These are phyloP conservation scores for Blastosporella zonata DNA, from an alignment of 1,284 basidiomycete genomes.

Conservation along the genomic window DNA sequence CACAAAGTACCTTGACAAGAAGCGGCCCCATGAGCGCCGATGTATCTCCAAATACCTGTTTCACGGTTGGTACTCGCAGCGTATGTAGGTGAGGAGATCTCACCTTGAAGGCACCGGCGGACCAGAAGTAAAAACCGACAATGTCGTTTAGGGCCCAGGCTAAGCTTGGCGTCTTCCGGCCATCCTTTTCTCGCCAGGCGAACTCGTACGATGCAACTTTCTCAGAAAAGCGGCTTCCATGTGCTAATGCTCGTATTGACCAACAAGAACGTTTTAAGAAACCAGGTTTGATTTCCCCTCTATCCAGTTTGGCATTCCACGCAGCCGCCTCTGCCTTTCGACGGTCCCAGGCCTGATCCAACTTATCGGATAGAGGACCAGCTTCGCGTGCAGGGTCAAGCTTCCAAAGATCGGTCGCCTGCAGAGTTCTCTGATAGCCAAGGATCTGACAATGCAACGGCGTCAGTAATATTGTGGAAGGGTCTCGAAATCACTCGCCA, in stretches of 20 bases:
- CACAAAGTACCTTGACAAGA: conserved; percentile 49
- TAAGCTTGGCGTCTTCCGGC: conserved; percentile 37
- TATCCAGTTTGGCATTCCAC: conserved; percentile 52
- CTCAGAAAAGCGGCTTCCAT: conserved; percentile 26
- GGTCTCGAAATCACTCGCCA: conserved; percentile 36
- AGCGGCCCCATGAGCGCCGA: conserved; percentile 65
- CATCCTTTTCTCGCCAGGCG: conserved; percentile 6
- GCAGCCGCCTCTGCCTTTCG: conserved; percentile 45
- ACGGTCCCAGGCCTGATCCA: conserved; percentile 48
- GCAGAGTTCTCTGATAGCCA: conserved; percentile 68
- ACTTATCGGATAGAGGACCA: conserved; percentile 45
- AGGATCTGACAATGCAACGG: conserved; percentile 34
- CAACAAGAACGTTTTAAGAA: conserved; percentile 39
- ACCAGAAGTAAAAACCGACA: conserved; percentile 69
- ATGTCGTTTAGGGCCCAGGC: conserved; percentile 72
- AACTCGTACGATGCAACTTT: conserved; percentile 35
- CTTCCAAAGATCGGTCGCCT: conserved; percentile 74
- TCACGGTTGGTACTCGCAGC: not conserved
- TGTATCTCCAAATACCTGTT: conserved; percentile 53
- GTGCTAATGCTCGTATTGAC: conserved; percentile 36
- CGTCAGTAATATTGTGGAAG: not conserved
- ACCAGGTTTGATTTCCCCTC: conserved; percentile 43
- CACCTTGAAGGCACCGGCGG: conserved; percentile 55
- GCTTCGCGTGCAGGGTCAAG: conserved; percentile 55
- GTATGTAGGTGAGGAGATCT: not conserved